Conservation (phyloP, 768 basidiomycete genomes). For the Trametes maxima region DNA sequence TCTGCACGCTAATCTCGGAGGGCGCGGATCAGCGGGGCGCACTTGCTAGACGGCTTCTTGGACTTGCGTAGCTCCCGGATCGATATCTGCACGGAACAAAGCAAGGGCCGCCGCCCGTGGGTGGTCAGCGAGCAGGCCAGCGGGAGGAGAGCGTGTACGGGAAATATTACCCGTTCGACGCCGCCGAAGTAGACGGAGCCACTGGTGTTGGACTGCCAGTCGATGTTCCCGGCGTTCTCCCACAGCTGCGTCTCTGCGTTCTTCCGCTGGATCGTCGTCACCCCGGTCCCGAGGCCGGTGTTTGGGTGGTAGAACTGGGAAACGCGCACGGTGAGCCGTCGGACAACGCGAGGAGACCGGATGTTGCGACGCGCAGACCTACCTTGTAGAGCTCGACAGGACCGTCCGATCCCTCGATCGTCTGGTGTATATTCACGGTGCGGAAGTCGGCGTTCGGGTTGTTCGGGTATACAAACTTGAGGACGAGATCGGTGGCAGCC, state of each 20-base stretch:
- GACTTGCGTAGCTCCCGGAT: conserved; percentile 50
- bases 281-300: conserved; percentile 43
- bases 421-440: conserved; percentile 44
- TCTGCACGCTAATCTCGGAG: not conserved
- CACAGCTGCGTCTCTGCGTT: conserved; percentile 46
- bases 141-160: not conserved
- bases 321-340: not conserved
- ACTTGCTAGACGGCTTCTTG: conserved; percentile 56
- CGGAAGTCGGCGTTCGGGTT: conserved; percentile 41
- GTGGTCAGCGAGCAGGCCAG: not conserved
- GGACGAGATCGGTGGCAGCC: conserved; percentile 37
- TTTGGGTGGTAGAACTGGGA: conserved; percentile 34
- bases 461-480: conserved; percentile 41
- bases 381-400: conserved; percentile 50
- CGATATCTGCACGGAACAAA: conserved; percentile 34
- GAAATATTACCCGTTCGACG: conserved; percentile 43
- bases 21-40: conserved; percentile 21
- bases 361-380: not conserved
- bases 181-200: conserved; percentile 53
- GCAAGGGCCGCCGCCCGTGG: not conserved
- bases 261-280: conserved; percentile 51
- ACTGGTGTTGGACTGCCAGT: conserved; percentile 50
- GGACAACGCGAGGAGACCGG: not conserved
- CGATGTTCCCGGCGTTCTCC: conserved; percentile 56
- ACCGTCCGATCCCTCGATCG: conserved; percentile 31